Conservation (phyloP, 108 stramenopile species). For the Schizochytrium sp. region DNA sequence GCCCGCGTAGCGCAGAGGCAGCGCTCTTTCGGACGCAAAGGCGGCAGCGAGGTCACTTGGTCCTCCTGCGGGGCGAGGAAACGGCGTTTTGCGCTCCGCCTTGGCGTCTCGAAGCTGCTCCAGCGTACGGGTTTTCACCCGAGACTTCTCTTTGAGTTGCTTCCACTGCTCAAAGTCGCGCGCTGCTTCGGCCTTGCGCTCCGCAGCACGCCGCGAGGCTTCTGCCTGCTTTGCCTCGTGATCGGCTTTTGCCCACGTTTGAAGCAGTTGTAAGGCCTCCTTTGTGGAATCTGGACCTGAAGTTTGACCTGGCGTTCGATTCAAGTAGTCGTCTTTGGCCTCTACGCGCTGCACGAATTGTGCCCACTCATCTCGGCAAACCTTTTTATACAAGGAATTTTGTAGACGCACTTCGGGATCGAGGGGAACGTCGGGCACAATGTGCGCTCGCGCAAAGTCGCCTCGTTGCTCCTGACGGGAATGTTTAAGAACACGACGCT, state of each 20-base stretch:
- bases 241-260: background rate
- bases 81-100: background rate
- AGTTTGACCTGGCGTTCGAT: background rate
- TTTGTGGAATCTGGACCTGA: background rate
- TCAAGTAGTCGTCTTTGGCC: background rate
- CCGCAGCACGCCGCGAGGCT: background rate
- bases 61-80: background rate
- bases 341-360: background rate
- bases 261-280: background rate
- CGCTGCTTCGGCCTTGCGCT: background rate
- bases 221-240: background rate
- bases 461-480: background rate
- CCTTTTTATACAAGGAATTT: background rate
- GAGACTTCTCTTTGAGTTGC: background rate
- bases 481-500: background rate
- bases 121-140: background rate
- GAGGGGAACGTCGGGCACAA: background rate
- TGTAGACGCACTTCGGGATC: background rate
- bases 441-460: constrained; percentile 10
- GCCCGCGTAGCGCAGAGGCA: background rate
- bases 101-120: background rate
- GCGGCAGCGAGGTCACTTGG: background rate
- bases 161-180: constrained; percentile 13
- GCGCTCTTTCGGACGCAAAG: background rate
- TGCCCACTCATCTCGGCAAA: background rate